Percentiles rank a stretch among this genome's conserved stretches.
Evolutionary conservation across 202 grass and related monocot genomes (phyloP).

Genomic region (Setaria italica): DNA sequence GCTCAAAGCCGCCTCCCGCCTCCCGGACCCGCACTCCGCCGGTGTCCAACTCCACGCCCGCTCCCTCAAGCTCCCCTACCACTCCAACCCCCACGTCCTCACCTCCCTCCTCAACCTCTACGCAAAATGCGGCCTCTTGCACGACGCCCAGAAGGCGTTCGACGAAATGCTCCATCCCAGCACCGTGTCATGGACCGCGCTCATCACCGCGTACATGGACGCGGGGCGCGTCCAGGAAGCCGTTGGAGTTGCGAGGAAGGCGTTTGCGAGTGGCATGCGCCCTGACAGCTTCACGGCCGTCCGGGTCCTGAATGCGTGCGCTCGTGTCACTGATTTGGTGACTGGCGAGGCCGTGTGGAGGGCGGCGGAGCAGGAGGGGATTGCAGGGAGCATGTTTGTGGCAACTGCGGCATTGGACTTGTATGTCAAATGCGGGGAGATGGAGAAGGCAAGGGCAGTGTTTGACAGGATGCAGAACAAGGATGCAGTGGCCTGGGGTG

Average conservation of each 20-base stretch:
- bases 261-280: slow-evolving; percentile 39
- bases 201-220: slow-evolving; percentile 61
- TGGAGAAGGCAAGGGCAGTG: slow-evolving; percentile 57
- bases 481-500: slow-evolving; percentile 63
- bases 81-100: slow-evolving; percentile 58
- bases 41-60: slow-evolving; percentile 55
- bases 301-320: slow-evolving; percentile 51
- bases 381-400: slow-evolving; percentile 49
- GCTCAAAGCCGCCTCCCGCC: slow-evolving; percentile 65
- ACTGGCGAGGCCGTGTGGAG: slow-evolving; percentile 52
- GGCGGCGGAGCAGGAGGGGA: slow-evolving; percentile 30
- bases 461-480: slow-evolving; percentile 59
- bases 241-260: slow-evolving; percentile 20
- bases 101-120: slow-evolving; percentile 66
- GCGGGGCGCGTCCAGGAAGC: slow-evolving; percentile 37
- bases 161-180: slow-evolving; percentile 53
- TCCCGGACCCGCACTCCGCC: slow-evolving; percentile 39
- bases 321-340: slow-evolving; percentile 41
- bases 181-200: slow-evolving; percentile 60
- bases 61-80: slow-evolving; percentile 51
- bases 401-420: slow-evolving; percentile 58
- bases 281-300: slow-evolving; percentile 56
- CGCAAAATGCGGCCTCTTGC: slow-evolving; percentile 47
- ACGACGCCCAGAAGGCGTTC: slow-evolving; percentile 49
- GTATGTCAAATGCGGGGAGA: slow-evolving; percentile 68